Base-by-base conservation (phyloP, 2,329 filamentous ascomycete species). In the Cordyceps militaris region DNA sequence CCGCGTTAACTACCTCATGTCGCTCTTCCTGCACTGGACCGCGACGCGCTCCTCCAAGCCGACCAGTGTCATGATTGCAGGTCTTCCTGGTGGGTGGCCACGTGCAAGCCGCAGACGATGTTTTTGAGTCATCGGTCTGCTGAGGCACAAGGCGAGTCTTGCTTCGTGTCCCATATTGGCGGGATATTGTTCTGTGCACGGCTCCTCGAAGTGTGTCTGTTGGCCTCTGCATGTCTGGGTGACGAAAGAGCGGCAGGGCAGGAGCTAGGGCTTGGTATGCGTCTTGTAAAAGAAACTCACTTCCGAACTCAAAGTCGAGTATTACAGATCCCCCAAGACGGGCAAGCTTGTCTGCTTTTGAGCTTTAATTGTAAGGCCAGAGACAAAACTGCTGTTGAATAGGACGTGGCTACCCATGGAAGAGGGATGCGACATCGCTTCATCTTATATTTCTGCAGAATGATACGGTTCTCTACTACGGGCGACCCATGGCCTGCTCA, bases 1-100 rank as follows among this genome's bases (percentile, higher is more conserved):
- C 2, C 76, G 79, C 53, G 82, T 90, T 59, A 80, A 80, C 59
- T 91, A 83, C 66, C 79, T 91, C 59, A 90, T 91, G 87, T 87
- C 87, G 1, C 78, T 91, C 44, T 91, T 84, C 66, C 73, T 80
- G 61, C 85, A 89, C 67, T n/a, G n/a, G n/a, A n/a, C n/a, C n/a
- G n/a, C n/a, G n/a, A n/a, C n/a, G n/a, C n/a, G n/a, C n/a, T n/a
- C n/a, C n/a, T n/a, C n/a, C n/a, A n/a, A n/a, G n/a, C n/a, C n/a
- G n/a, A n/a, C n/a, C n/a, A n/a, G n/a, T n/a, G 14, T 16, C 36
- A 16, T 38, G 16, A 16, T 16, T 16, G 36, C 36, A n/a, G 16
- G 36, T 6, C 11, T 3, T 38, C 36, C 6, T 38, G n/a, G 36
- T 38, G 6, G 36, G 14, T 16, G 40, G 4, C 4, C 19, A 24